Evolutionary conservation across 2,329 filamentous ascomycete genomes (phyloP).

Genomic region (Hypomyces perniciosus): DNA sequence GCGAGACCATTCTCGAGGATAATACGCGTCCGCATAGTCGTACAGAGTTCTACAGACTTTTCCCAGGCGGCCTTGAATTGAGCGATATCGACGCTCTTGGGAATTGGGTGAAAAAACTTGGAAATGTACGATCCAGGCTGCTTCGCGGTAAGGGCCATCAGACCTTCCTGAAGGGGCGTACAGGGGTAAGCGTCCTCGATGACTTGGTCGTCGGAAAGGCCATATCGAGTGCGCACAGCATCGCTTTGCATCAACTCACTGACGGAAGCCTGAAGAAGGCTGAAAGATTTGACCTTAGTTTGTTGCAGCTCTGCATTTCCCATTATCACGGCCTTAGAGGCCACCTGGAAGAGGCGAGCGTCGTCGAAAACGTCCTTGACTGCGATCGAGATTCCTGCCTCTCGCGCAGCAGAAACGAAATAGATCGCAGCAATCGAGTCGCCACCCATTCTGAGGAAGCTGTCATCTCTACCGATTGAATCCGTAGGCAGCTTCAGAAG

Average conservation of each 20-base stretch:
- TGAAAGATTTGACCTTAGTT: neutral
- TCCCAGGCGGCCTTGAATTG: conserved; percentile 18
- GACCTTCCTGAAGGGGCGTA: conserved; percentile 33
- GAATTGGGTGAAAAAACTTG: conserved; percentile 12
- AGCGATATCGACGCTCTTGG: conserved; percentile 5
- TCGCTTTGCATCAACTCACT: neutral
- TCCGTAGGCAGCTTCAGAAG: conserved; percentile 1
- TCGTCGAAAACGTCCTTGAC: conserved; percentile 12
- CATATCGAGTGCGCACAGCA: neutral
- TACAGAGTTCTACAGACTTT: conserved; percentile 10
- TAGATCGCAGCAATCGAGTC: conserved; percentile 19
- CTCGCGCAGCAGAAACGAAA: conserved; percentile 12
- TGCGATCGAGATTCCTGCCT: conserved; percentile 9
- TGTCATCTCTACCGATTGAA: conserved; percentile 14
- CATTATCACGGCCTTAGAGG: conserved; percentile 1
- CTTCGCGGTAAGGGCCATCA: conserved; percentile 25
- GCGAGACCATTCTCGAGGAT: conserved; percentile 10
- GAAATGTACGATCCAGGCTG: conserved; percentile 17
- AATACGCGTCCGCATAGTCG: conserved; percentile 19
- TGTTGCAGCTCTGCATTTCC: neutral
- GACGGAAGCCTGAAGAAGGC: neutral
- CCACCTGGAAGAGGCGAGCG: conserved; percentile 4
- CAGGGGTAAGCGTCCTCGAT: conserved; percentile 32
- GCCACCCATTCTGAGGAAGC: conserved; percentile 17
- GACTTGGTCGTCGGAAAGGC: neutral